phyloP scores from a whole-genome alignment of 2,329 filamentous ascomycete genomes.

The Monosporascus sp. region DNA sequence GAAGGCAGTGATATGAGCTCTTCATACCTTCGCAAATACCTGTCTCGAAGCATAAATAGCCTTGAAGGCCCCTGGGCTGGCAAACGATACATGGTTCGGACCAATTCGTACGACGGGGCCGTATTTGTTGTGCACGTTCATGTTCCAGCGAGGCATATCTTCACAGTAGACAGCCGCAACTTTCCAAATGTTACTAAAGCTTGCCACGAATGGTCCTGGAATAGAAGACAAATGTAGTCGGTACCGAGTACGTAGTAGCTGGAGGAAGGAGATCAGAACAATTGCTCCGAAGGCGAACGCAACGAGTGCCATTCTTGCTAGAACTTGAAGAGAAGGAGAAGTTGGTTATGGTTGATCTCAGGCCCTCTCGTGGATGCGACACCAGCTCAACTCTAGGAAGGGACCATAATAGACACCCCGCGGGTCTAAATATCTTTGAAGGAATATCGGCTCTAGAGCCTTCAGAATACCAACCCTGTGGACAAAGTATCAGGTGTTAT shows the following conservation, averaged over 20 bases:
- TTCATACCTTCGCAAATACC: not conserved
- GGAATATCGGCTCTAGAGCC: too few relatives aligned
- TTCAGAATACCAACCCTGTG: too few relatives aligned
- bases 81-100: not conserved
- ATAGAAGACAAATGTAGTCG: not conserved
- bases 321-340: too few relatives aligned
- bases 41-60: not conserved
- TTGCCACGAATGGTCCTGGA: not conserved
- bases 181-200: not conserved
- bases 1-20: not conserved
- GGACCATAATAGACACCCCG: too few relatives aligned
- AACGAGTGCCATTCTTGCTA: too few relatives aligned
- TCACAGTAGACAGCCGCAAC: not conserved
- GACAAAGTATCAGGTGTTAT: too few relatives aligned
- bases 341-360: too few relatives aligned
- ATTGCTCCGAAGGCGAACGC: too few relatives aligned
- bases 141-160: not conserved
- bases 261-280: not conserved
- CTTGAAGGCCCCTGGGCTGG: not conserved
- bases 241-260: not conserved
- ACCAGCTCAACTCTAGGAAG: too few relatives aligned
- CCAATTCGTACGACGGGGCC: not conserved
- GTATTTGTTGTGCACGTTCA: not conserved
- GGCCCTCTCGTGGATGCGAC: too few relatives aligned
- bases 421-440: too few relatives aligned